Evolutionary conservation across 2,329 filamentous ascomycete species (phyloP), one percentile per base, ranked within the genome.

Genomic region (Monilinia laxa): DNA sequence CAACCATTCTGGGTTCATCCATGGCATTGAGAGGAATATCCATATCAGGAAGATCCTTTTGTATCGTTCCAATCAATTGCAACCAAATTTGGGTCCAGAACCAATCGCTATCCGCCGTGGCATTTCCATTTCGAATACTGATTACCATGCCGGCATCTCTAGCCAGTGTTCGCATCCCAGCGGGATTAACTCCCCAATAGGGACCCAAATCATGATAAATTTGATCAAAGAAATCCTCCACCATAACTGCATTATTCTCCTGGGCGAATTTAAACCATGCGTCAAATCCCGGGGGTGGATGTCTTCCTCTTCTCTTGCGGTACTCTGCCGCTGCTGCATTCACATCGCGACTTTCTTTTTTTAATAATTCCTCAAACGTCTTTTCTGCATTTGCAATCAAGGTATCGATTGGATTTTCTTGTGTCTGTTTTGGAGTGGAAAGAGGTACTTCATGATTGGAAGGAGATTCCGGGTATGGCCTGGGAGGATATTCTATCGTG

Each of bases 1-100:
- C 83, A 40, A 88, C 77, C 23, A 90, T 77, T n/a, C 87, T 80
- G 16, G 87, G 82, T 74, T 89, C 86, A 73, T 89, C 87, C 80
- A 87, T 82, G 60, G 83, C 81, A 75, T 89, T 89, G 77, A 89
- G 82, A 14, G 86, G 82, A 78, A 90, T 87, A 73, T 89, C 86
- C 74, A 90, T 83, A 70, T 90, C 86, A 2, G 87, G 87, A 25
- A 90, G 75, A 57, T 82, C 77, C 18, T 80, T 74, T 54, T 83
- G 81, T 53, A 87, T 83, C 70, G 53, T 77, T 59, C 72, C 47
- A 2, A 76, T 74, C 70, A 78, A 68, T 55, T 76, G 73, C 54
- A 73, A 71, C 72, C 81, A 78, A 3, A 79, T 80, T 42, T 80
- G 75, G 1, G 78, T 78, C 70, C 80, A 77, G 64, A 76, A 76